Conservation (phyloP, 2,329 filamentous ascomycete genomes). For the Fusarium sterilihyphosum region DNA sequence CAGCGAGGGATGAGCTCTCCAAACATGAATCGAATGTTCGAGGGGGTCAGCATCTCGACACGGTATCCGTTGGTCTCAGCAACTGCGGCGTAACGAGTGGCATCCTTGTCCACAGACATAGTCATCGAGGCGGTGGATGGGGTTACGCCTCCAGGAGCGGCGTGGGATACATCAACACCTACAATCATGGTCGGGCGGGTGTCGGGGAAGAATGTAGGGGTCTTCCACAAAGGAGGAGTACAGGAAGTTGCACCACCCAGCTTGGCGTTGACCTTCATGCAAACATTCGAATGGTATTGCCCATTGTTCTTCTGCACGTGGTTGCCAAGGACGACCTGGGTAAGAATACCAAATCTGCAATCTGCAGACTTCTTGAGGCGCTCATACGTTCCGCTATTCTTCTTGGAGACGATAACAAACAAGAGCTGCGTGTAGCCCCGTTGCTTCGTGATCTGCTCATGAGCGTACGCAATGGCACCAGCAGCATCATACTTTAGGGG, state of each 20-base stretch:
- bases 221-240: constrained; percentile 49
- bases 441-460: constrained; percentile 63
- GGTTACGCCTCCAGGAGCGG: constrained; percentile 70
- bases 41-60: constrained; percentile 77
- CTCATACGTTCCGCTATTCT: constrained; percentile 78
- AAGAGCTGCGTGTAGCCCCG: constrained; percentile 75
- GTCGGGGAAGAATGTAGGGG: constrained; percentile 49
- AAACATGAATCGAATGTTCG: constrained; percentile 75
- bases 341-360: constrained; percentile 82
- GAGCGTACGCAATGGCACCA: constrained; percentile 58
- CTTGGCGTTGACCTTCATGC: constrained; percentile 98
- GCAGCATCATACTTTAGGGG: constrained; percentile 54
- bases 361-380: constrained; percentile 91
- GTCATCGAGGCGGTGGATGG: constrained; percentile 90
- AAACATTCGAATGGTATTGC: constrained; percentile 93
- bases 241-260: constrained; percentile 81
- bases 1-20: constrained; percentile 72
- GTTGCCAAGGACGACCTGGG: constrained; percentile 79
- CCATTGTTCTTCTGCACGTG: constrained; percentile 76
- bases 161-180: constrained; percentile 91
- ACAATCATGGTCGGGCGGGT: constrained; percentile 79
- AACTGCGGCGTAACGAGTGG: constrained; percentile 79
- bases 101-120: constrained; percentile 77
- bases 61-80: constrained; percentile 86
- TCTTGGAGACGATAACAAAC: constrained; percentile 79